Evolutionary conservation across 345 rosid species (phyloP).

Genomic region (Eucalyptus sideroxylon): DNA sequence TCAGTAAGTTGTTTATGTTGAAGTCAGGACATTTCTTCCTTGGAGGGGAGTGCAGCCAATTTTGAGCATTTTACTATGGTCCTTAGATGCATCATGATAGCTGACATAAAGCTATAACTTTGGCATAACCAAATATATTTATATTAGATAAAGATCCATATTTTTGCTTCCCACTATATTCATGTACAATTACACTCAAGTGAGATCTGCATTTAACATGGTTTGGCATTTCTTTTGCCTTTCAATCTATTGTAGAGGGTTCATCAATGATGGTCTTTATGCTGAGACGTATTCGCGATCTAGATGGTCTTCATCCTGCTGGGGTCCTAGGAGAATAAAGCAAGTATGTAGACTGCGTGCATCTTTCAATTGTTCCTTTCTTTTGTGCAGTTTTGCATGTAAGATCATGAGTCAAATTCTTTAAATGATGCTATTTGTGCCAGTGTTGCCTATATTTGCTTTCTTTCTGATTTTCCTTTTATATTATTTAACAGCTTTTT

Average conservation of each 20-base stretch:
- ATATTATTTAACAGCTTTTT: background rate
- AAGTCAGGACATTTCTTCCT: background rate
- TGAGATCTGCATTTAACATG: background rate
- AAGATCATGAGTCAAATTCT: background rate
- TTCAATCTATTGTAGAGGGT: conserved; percentile 35
- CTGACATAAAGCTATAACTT: background rate
- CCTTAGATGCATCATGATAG: background rate
- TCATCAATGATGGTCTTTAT: conserved; percentile 66
- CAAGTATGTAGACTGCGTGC: conserved; percentile 32
- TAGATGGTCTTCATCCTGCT: conserved; percentile 73
- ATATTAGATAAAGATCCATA: background rate
- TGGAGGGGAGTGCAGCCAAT: background rate
- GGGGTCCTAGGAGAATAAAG: conserved; percentile 90
- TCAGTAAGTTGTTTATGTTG: background rate
- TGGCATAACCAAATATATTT: background rate
- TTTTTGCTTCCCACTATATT: background rate
- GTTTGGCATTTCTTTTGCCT: background rate
- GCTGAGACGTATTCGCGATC: conserved; percentile 70
- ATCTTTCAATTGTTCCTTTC: background rate
- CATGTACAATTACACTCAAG: background rate
- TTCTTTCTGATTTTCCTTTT: background rate
- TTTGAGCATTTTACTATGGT: background rate
- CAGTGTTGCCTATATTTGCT: background rate
- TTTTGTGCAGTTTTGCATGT: background rate
- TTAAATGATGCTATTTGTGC: background rate